These are phyloP conservation scores for Solanum habrochaites DNA, from an alignment of 257 asterid species.

Conservation along the genomic window DNA sequence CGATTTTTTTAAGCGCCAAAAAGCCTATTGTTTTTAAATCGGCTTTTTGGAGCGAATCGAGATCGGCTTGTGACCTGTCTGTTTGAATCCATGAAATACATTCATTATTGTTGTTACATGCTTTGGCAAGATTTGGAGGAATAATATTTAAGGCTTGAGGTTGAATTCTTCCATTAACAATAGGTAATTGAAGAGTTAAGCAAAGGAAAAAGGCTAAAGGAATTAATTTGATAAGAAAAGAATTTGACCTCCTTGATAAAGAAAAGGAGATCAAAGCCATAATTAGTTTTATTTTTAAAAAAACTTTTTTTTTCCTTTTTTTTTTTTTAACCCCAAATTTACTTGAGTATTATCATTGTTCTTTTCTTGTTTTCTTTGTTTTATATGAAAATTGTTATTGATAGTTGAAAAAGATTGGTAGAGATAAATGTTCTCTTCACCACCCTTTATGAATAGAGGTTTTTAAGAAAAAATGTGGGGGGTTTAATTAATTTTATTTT, in stretches of 20 bases:
- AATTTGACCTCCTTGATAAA: not conserved
- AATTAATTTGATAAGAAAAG: not conserved
- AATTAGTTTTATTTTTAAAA: not conserved
- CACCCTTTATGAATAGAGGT: not conserved
- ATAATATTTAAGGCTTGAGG: not conserved
- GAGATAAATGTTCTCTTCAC: not conserved
- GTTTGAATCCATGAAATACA: not conserved
- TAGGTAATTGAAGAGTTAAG: not conserved
- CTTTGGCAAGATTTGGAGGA: not conserved
- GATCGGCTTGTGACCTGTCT: not conserved
- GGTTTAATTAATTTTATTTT: not conserved
- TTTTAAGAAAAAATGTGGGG: not conserved
- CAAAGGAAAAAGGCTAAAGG: not conserved
- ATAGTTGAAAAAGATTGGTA: not conserved
- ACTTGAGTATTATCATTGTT: not conserved
- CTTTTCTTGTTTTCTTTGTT: not conserved
- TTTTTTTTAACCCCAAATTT: no score
- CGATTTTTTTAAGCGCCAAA: not conserved
- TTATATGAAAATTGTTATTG: not conserved
- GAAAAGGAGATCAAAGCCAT: not conserved
- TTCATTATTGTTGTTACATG: not conserved
- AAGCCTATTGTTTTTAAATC: not conserved
- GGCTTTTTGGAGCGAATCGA: not conserved
- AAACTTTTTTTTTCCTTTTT: not conserved
- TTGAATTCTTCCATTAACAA: not conserved